Evolutionary conservation across 352 stramenopile genomes (phyloP).

Genomic region (Globisporangium iwayamae): DNA sequence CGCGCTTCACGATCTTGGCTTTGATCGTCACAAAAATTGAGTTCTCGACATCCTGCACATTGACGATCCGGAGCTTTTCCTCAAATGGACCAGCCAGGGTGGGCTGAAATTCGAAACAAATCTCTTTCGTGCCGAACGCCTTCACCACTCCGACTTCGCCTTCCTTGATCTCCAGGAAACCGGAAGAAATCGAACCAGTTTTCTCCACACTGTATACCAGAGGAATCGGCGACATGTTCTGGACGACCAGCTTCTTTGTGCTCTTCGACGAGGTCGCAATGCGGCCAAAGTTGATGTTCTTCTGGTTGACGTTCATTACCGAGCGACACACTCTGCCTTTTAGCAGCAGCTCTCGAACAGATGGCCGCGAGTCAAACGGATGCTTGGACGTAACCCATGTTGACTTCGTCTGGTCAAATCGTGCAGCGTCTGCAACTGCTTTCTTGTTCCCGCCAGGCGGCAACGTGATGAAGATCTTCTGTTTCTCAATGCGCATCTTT

Average conservation of each 20-base stretch:
- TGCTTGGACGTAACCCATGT: slow-evolving; percentile 73
- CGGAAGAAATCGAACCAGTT: slow-evolving; percentile 88
- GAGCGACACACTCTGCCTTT: slow-evolving; percentile 84
- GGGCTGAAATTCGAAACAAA: slow-evolving; percentile 87
- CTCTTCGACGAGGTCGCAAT: slow-evolving; percentile 85
- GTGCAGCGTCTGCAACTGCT: slow-evolving; percentile 49
- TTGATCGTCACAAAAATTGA: slow-evolving; percentile 88
- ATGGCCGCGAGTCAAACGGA: slow-evolving; percentile 73
- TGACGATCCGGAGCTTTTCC: slow-evolving; percentile 87
- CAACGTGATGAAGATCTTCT: slow-evolving; percentile 86
- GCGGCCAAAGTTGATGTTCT: slow-evolving; percentile 90
- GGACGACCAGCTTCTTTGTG: slow-evolving; percentile 81
- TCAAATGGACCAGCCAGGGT: slow-evolving; percentile 84
- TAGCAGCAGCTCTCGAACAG: slow-evolving; percentile 79
- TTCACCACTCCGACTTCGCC: slow-evolving; percentile 85
- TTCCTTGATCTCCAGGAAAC: slow-evolving; percentile 88
- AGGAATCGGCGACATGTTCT: slow-evolving; percentile 85
- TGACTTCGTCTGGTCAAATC: slow-evolving; percentile 55
- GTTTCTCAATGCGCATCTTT: slow-evolving; percentile 80
- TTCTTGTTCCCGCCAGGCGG: slow-evolving; percentile 85
- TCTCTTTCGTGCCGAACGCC: slow-evolving; percentile 84
- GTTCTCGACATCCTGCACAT: slow-evolving; percentile 88
- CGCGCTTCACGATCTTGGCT: slow-evolving; percentile 84
- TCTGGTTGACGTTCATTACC: slow-evolving; percentile 89
- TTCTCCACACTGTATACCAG: slow-evolving; percentile 87